Evolutionary conservation across 2,329 filamentous ascomycete genomes (phyloP), one percentile per base, ranked within the genome.

Genomic region (Dactylellina sp.): DNA sequence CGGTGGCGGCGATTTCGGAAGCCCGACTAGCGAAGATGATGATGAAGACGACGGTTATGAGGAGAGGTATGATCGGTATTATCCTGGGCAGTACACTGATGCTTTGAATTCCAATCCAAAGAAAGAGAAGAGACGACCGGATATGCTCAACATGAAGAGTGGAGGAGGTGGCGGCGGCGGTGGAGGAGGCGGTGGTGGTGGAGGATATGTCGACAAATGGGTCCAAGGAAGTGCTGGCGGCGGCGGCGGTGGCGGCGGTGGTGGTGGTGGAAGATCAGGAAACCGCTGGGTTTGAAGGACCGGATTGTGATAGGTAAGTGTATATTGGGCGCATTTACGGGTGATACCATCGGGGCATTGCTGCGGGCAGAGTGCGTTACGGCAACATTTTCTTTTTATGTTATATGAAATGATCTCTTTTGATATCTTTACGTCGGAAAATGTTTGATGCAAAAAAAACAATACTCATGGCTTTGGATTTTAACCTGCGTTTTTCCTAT

Each of bases 141-240:
- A 74, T 12, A 74, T 74, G 70, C 49, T 74, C 39, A 74, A 66
- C 18, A 72, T 72, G 68, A 72, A 72, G 68, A 53, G 47, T 24
- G 68, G 68, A 7, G 63, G 61, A 9, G 61, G 61, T 12, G 56
- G 56, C 20, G 64, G 66, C 28, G 59, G 59, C 25, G 64, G 66
- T 40, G 59, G 59, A 5, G 66, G 65, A 16, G 66, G 66, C 35
- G 66, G 66, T 6, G 60, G 59, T 20, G 66, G 66, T 16, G 52
- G 59, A 11, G 60, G 60, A 18, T 74, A 66, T 60, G 62, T 65
- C 35, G 60, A 61, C 22, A 74, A 66, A 16, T 74, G 70, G 61
- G 61, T 74, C 37, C 70, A 72, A 42, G 60, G 59, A 16, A 60
- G 42, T 16, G 42, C 49, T 22, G 64, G 59, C 14, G 59, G 46